Base-by-base conservation (phyloP, 331 rosid species). In the Cucumis variabilis region DNA sequence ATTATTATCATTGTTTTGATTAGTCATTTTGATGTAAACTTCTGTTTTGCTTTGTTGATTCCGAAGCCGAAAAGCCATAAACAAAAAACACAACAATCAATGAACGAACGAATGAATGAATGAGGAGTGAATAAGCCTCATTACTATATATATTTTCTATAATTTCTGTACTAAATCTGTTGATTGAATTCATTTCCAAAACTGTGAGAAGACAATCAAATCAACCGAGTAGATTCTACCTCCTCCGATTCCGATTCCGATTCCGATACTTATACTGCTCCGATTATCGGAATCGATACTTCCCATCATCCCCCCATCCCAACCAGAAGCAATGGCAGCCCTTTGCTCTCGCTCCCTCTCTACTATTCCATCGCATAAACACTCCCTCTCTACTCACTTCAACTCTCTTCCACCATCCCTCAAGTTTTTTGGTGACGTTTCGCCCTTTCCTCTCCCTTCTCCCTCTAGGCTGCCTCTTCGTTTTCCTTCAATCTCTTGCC, bases 401-500 rank as follows among this genome's bases (percentile, higher is more conserved):
- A 63, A 87, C 28, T 72, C 94, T 68, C 53, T 80, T 72, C 90
- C 51, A n/a, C 50, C n/a, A n/a, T n/a, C n/a, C n/a, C n/a, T n/a
- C n/a, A 79, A 85, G 37, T 79, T 70, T 62, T 41, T 66, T 19
- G 87, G 88, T 41, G 85, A 84, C 33, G 33, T 74, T 82, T 62
- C 89, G 17, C 82, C 86, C 78, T 30, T 92, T 75, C 73, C 91
- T 13, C 71, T 90, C 19, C 87, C 96, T 65, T 90, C 90, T 88
- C 84, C 87, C 48, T 77, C 70, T 84, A 71, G 51, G 23, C 70
- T 84, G 83, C 91, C 82, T 66, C 72, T 73, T 53, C 69, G 51
- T 70, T 89, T 89, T 33, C 80, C 86, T 80, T 37, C 77, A 80
- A 84, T 95, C 63, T 89, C 94, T 33, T 94, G 95, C 90, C 92